Conservation (phyloP, 345 rosid genomes). For the Euphorbia lathyris region DNA sequence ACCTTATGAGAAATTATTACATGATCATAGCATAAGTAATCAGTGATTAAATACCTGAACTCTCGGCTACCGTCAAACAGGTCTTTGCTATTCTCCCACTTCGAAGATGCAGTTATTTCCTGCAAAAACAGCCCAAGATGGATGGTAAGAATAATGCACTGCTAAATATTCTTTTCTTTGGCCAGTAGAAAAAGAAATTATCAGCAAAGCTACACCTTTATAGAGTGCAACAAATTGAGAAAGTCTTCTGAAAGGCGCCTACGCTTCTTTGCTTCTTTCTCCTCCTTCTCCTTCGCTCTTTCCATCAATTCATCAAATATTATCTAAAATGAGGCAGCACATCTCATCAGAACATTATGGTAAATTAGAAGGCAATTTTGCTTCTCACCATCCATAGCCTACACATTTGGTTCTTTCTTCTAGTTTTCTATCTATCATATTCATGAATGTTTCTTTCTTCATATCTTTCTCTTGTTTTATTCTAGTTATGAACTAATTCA, state of each 20-base stretch:
- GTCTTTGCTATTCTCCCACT: conserved; percentile 73
- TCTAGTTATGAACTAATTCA: too few species aligned
- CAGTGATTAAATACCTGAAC: conserved; percentile 56
- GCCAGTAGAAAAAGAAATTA: background rate
- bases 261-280: conserved; percentile 80
- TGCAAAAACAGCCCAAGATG: conserved; percentile 34
- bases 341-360: conserved; percentile 15
- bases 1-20: conserved; percentile 5
- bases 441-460: too few species aligned
- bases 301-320: conserved; percentile 77
- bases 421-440: too few species aligned
- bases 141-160: conserved; percentile 14
- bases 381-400: too few species aligned
- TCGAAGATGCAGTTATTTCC: conserved; percentile 75
- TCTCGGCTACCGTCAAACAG: conserved; percentile 71
- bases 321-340: conserved; percentile 41
- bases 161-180: background rate
- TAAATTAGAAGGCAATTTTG: background rate
- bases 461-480: too few species aligned
- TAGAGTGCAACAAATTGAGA: conserved; percentile 34
- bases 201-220: conserved; percentile 34
- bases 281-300: conserved; percentile 82
- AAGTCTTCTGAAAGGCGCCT: conserved; percentile 62
- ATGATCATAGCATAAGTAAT: background rate
- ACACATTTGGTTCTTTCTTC: too few species aligned